Percentiles rank a stretch among this genome's conserved stretches.
Evolutionary conservation across 306 rosid species (phyloP).

Genomic region (Cicer yamashitae): DNA sequence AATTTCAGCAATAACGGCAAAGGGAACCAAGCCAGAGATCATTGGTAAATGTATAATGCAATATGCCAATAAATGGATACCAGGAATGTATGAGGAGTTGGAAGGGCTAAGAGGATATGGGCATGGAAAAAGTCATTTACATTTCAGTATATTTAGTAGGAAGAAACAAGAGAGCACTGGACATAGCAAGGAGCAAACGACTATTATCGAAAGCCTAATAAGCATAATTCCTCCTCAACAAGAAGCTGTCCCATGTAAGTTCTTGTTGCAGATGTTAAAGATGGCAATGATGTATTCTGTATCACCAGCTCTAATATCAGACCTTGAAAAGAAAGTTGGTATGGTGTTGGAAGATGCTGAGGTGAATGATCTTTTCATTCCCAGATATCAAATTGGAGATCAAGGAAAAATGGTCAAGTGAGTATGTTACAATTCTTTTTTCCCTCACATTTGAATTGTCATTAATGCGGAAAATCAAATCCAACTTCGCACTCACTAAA

Average conservation of each 20-base stretch:
- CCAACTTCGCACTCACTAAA: conserved; percentile 10
- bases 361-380: conserved; percentile 83
- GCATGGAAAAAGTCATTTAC: conserved; percentile 65
- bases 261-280: conserved; percentile 77
- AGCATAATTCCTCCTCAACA: conserved; percentile 82
- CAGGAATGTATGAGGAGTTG: conserved; percentile 67
- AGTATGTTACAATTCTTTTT: conserved; percentile 48
- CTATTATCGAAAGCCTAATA: conserved; percentile 74
- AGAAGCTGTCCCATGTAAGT: conserved; percentile 83
- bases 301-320: conserved; percentile 82
- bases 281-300: conserved; percentile 84
- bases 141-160: conserved; percentile 63
- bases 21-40: conserved; percentile 67
- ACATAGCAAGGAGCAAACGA: conserved; percentile 71
- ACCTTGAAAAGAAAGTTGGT: conserved; percentile 87
- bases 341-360: conserved; percentile 84
- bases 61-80: conserved; percentile 80
- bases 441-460: conserved; percentile 16
- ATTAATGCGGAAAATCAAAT: conserved; percentile 18
- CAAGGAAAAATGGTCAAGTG: conserved; percentile 63
- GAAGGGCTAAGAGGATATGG: conserved; percentile 78
- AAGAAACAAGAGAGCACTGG: conserved; percentile 56
- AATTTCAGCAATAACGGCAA: conserved; percentile 70
- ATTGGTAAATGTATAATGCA: conserved; percentile 77
- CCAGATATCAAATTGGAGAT: conserved; percentile 69